Base-by-base conservation (phyloP, 768 basidiomycete genomes). In the Collybia sordida region DNA sequence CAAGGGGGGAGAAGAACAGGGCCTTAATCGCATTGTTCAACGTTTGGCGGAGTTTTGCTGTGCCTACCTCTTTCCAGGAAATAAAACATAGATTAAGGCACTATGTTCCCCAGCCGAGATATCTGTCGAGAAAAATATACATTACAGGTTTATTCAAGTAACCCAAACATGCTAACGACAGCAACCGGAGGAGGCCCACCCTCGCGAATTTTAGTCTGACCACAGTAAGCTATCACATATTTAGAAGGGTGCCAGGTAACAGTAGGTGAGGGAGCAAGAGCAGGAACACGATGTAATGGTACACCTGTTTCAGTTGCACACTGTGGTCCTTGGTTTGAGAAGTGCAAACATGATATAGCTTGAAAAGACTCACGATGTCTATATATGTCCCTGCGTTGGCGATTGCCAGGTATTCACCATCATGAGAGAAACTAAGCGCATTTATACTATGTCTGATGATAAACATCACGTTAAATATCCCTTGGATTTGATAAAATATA, bases 241-340 rank as follows among this genome's bases (percentile, higher is more conserved):
- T 83, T 87, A 5, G 85, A 88, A 3, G 90, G 89, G 64, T 91
- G 90, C 89, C 89, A 91, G 1, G 82, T 69, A 2, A 92, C 89
- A 1, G 86, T 84, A 4, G 85, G 82, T n/a, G 88, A 81, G 1
- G 88, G 74, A 3, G 82, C 85, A 5, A 86, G 71, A 2, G 87
- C 78, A 1, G 86, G 80, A 12, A 92, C 81, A n/a, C 89, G 85
- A 63, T 91, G 88, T 21, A 92, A 59, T 2, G 88, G 85, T 41
- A 78, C 65, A 14, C 83, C 83, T 0, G 88, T 92, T 64, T 92
- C 90, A 3, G 85, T 86, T 4, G 88, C 86, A 56, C 86, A 89
- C 89, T 92, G 49, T 46, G 25, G 41, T 31, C 31, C 46, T 50
- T 35, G 41, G 25, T 34, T 11, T 46, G 27, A 55, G 48, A 39